A percentile compares a stretch with the other conserved stretches of the same genome.
Conservation (phyloP, 2,329 filamentous ascomycete genomes). For the Cyphellophora attinorum region DNA sequence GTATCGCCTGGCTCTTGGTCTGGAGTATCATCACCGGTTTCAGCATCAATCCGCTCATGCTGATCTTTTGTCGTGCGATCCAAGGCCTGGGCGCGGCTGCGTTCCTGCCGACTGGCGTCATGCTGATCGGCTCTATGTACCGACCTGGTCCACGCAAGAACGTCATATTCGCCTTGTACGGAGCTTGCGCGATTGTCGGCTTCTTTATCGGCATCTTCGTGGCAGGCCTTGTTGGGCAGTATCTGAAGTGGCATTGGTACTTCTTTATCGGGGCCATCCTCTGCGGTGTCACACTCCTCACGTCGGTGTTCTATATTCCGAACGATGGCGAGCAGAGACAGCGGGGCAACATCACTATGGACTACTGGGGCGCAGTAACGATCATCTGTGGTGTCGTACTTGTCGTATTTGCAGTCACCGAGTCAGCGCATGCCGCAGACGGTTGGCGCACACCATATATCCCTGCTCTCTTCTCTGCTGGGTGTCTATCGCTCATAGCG, state of each 20-base stretch:
- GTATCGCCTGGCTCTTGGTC: slow-evolving; percentile 52
- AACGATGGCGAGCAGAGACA: slow-evolving; percentile 31
- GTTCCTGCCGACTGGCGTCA: slow-evolving; percentile 59
- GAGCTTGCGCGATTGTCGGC: slow-evolving; percentile 40
- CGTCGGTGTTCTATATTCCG: slow-evolving; percentile 41
- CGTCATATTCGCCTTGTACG: slow-evolving; percentile 52
- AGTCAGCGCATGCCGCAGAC: slow-evolving; percentile 57
- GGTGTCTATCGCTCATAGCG: slow-evolving; percentile 47
- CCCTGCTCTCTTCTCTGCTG: slow-evolving; percentile 53
- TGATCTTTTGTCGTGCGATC: slow-evolving; percentile 63
- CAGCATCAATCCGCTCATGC: slow-evolving; percentile 56
- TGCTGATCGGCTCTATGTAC: slow-evolving; percentile 56
- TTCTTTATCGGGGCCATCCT: slow-evolving; percentile 57
- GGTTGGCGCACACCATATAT: slow-evolving; percentile 70
- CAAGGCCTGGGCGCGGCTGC: slow-evolving; percentile 66
- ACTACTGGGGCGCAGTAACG: slow-evolving; percentile 54
- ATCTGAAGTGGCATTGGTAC: slow-evolving; percentile 54
- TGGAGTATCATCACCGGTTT: slow-evolving; percentile 66
- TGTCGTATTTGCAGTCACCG: slow-evolving; percentile 66
- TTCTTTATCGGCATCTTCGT: slow-evolving; percentile 53
- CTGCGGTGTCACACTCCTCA: slow-evolving; percentile 33
- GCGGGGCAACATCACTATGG: slow-evolving; percentile 48
- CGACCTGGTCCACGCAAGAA: slow-evolving; percentile 62
- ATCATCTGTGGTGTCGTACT: slow-evolving; percentile 58
- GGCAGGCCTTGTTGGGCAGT: slow-evolving; percentile 48